Evolutionary conservation across 2,329 filamentous ascomycete genomes (phyloP), one percentile per base, ranked within the genome.

Genomic region (Cladosporium sp.): DNA sequence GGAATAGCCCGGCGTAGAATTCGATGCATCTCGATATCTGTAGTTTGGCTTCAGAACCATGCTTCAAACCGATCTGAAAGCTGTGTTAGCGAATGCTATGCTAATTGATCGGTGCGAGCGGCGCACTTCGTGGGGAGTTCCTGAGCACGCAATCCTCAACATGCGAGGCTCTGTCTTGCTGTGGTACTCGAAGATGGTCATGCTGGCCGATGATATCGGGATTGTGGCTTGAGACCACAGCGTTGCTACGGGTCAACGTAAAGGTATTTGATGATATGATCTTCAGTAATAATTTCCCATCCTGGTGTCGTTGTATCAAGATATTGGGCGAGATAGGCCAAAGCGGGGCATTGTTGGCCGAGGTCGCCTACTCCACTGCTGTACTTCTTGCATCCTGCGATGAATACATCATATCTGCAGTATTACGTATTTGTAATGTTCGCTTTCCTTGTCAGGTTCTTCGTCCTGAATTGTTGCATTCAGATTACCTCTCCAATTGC

Each of bases 1-100:
- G 66, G 74, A 86, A 86, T 54, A 85, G 78, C 2, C 68, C 68
- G 0, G 78, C 75, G 71, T 86, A 86, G 75, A 85, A 82, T 54
- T 68, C 68, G 58, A 86, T 81, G 64, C 79, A 78, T 65, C 79
- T 74, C 4, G 65, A 65, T 51, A 86, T 80, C 41, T 83, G 78
- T 0, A 69, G 21, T 7, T 70, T 72, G 1, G 83, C 79, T 12
- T 74, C 68, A 5, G 68, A 68, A 58, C 84, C 84, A 71, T 86
- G 84, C 47, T 79, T 74, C 51, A 79, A 65, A 59, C 84, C 84
- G 55, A 86, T 85, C 83, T 85, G 49, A 30, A 11, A 21, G 54
- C 30, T 7, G 1, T 52, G 24, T 63, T 24, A 54, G 32, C 30
- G 10, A 49, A 32, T 36, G 32, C 15, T 21, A 12, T 21, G 41